A percentile compares a stretch with the other conserved stretches of the same genome.
These are phyloP conservation scores for Brasenia schreberi DNA, from an alignment of 164 flowering plant species.

Conservation along the genomic window DNA sequence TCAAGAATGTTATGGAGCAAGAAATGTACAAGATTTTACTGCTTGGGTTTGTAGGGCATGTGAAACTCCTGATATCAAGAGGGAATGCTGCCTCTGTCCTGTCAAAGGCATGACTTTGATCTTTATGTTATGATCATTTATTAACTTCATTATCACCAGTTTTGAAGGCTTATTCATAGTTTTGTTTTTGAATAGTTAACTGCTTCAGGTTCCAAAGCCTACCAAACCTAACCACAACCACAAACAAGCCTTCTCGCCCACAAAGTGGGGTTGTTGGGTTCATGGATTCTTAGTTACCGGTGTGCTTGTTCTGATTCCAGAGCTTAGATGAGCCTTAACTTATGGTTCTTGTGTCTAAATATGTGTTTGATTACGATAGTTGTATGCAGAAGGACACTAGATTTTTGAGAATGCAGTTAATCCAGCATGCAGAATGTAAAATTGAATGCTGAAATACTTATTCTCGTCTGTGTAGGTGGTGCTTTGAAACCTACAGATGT, in stretches of 20 bases:
- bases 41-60: slow-evolving; percentile 99
- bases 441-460: no score
- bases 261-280: no score
- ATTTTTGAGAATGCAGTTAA: no score
- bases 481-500: slow-evolving; percentile 95
- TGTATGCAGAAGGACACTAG: no score
- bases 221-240: no score
- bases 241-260: no score
- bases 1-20: slow-evolving; percentile 98
- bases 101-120: slow-evolving; percentile 62
- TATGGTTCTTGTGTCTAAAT: no score
- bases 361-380: no score
- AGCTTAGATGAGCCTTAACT: no score
- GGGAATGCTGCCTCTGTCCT: slow-evolving; percentile 97
- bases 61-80: slow-evolving; percentile 69
- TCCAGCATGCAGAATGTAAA: no score
- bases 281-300: no score
- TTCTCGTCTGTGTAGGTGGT: slow-evolving; percentile 43
- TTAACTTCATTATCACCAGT: neutral
- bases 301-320: no score
- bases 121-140: neutral
- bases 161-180: neutral
- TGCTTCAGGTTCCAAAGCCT: neutral
- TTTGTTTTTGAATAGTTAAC: neutral
- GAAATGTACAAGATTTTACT: slow-evolving; percentile 63